Conservation (phyloP, 768 basidiomycete species). For the Paxillus rubicundulus region DNA sequence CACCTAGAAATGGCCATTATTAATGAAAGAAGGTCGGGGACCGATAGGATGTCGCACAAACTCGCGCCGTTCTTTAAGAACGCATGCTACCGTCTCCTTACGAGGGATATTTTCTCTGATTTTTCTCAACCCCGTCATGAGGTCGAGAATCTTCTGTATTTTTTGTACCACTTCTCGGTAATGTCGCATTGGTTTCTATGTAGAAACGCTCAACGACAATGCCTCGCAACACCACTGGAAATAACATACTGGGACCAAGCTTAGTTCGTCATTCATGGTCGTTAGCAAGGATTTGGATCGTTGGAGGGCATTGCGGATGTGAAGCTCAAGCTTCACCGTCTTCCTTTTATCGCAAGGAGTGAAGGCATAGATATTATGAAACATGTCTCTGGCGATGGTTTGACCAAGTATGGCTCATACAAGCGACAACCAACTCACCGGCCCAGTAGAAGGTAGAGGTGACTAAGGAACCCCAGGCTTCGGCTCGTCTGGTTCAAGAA, state of each 20-base stretch:
- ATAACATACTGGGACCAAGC: slow-evolving; percentile 45
- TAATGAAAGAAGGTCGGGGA: not conserved
- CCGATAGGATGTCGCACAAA: slow-evolving; percentile 27
- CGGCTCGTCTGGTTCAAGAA: slow-evolving; percentile 41
- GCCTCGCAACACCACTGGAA: not conserved
- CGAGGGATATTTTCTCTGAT: slow-evolving; percentile 46
- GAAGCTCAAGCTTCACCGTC: slow-evolving; percentile 38
- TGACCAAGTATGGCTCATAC: not conserved
- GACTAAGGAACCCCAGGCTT: slow-evolving; percentile 38
- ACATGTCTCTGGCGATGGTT: slow-evolving; percentile 33
- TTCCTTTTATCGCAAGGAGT: slow-evolving; percentile 29
- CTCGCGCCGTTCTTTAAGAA: slow-evolving; percentile 41
- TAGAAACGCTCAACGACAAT: not conserved
- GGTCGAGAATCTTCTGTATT: slow-evolving; percentile 26
- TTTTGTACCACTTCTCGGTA: slow-evolving; percentile 37
- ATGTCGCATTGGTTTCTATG: slow-evolving; percentile 45
- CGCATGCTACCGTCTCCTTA: slow-evolving; percentile 39
- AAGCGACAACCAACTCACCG: slow-evolving; percentile 29
- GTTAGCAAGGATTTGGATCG: slow-evolving; percentile 37
- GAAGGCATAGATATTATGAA: slow-evolving; percentile 25
- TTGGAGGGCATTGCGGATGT: slow-evolving; percentile 40
- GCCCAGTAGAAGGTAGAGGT: slow-evolving; percentile 43
- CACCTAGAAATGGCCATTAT: slow-evolving; percentile 22
- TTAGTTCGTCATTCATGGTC: slow-evolving; percentile 44
- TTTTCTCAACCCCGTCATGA: slow-evolving; percentile 45